Conservation (phyloP, 176 grass and related monocot genomes). For the Alloteropsis semialata region DNA sequence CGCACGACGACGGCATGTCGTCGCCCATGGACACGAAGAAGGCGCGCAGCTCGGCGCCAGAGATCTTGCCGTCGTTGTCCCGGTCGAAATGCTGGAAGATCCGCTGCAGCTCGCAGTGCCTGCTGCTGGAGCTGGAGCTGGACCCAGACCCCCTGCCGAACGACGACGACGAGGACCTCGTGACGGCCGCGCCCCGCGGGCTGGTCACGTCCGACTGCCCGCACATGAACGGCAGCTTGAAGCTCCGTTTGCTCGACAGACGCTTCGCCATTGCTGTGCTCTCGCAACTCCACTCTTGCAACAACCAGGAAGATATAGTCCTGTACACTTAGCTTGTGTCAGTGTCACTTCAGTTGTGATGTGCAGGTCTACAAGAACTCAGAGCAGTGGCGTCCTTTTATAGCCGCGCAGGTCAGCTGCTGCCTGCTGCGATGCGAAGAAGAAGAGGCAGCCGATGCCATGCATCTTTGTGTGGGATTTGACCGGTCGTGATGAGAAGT, state of each 20-base stretch:
- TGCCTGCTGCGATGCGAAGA: not conserved
- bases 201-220: constrained; percentile 32
- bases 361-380: constrained; percentile 23
- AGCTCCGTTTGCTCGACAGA: constrained; percentile 54
- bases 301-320: not conserved
- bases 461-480: constrained; percentile 30
- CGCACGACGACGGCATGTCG: constrained; percentile 49
- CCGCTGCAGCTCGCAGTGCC: constrained; percentile 51
- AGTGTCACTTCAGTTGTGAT: not conserved
- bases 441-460: not conserved
- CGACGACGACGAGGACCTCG: constrained; percentile 25
- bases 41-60: constrained; percentile 57
- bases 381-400: constrained; percentile 6
- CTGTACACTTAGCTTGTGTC: not conserved
- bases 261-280: constrained; percentile 29
- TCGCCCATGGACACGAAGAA: constrained; percentile 85
- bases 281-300: constrained; percentile 2
- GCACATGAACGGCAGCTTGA: constrained; percentile 62
- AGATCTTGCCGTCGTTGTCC: constrained; percentile 84
- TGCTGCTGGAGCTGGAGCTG: constrained; percentile 1
- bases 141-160: constrained; percentile 28
- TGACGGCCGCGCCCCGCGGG: not conserved
- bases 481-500: constrained; percentile 33
- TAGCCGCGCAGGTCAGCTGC: constrained; percentile 2
- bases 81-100: constrained; percentile 85